Evolutionary conservation across 2,329 filamentous ascomycete genomes (phyloP).

Genomic region (Arthrobotrys musiformis): DNA sequence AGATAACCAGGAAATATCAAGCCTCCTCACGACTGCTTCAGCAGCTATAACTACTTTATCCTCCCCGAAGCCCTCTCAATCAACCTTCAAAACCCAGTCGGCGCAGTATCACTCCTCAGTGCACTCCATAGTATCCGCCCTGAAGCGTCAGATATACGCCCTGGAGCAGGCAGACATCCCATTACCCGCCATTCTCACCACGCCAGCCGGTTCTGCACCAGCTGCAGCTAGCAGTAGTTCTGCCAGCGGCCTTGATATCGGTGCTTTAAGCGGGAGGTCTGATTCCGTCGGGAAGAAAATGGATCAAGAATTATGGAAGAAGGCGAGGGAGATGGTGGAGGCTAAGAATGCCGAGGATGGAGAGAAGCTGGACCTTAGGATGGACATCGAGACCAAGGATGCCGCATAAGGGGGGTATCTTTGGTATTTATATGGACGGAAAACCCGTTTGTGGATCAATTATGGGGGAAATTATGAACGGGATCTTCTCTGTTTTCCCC

Average conservation of each 20-base stretch:
- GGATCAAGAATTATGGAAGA: conserved; percentile 48
- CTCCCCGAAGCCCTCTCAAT: conserved; percentile 26
- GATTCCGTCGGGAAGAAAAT: conserved; percentile 49
- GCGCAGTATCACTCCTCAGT: conserved; percentile 47
- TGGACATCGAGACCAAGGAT: conserved; percentile 37
- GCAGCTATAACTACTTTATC: conserved; percentile 51
- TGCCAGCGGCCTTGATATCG: conserved; percentile 36
- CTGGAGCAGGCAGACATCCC: conserved; percentile 52
- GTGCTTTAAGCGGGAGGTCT: conserved; percentile 40
- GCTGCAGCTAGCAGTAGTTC: not conserved
- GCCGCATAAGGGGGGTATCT: not conserved
- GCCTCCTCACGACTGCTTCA: conserved; percentile 56
- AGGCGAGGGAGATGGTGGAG: conserved; percentile 43
- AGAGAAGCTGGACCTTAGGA: conserved; percentile 43
- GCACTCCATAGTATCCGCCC: conserved; percentile 30
- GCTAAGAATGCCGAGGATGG: conserved; percentile 21
- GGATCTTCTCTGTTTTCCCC: not conserved
- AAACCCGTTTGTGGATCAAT: not conserved
- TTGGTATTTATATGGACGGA: not conserved
- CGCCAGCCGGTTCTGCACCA: conserved; percentile 21
- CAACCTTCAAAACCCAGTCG: conserved; percentile 40
- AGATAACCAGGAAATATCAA: conserved; percentile 43
- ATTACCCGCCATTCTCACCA: conserved; percentile 37
- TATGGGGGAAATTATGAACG: not conserved
- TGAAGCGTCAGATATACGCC: conserved; percentile 49